phyloP scores from a whole-genome alignment of 352 stramenopile species.

The Pythium phragmiticola region DNA sequence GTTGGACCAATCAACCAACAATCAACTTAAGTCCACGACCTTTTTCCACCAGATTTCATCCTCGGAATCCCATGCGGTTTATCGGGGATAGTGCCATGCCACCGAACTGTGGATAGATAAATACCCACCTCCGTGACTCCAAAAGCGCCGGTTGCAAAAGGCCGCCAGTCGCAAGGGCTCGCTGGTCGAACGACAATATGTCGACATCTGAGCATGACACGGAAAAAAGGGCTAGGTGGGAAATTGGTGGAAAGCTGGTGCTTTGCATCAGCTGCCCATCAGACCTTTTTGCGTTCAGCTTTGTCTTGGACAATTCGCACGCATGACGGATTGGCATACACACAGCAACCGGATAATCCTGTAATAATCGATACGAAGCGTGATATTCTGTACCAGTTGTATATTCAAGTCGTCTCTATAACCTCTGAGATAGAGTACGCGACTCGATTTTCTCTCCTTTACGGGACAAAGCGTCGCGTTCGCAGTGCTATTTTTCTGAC shows the following conservation, averaged over 20 bases:
- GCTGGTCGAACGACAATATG: not conserved
- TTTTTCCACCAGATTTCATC: too few species aligned
- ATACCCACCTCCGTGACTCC: too few species aligned
- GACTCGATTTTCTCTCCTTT: constrained; percentile 14
- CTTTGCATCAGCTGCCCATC: constrained; percentile 21
- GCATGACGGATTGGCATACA: constrained; percentile 10
- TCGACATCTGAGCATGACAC: too few species aligned
- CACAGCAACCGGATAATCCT: constrained; percentile 11
- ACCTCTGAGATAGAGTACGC: constrained; percentile 21
- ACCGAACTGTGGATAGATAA: too few species aligned
- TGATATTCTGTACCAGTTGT: not conserved
- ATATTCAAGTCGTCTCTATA: not conserved
- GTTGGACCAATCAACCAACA: too few species aligned
- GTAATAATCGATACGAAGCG: constrained; percentile 5
- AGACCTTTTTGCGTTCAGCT: constrained; percentile 19
- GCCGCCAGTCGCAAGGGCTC: not conserved
- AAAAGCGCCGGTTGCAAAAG: constrained; percentile 8
- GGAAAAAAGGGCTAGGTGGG: constrained; percentile 9
- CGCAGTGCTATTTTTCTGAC: constrained; percentile 5
- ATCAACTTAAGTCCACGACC: too few species aligned
- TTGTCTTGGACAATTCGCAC: constrained; percentile 18
- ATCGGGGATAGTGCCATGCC: too few species aligned
- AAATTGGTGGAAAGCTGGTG: not conserved
- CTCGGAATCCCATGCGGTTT: too few species aligned
- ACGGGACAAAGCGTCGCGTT: constrained; percentile 15